These are phyloP conservation scores for Barnettozyma pratensis DNA, from an alignment of 805 yeast species.

Conservation along the genomic window DNA sequence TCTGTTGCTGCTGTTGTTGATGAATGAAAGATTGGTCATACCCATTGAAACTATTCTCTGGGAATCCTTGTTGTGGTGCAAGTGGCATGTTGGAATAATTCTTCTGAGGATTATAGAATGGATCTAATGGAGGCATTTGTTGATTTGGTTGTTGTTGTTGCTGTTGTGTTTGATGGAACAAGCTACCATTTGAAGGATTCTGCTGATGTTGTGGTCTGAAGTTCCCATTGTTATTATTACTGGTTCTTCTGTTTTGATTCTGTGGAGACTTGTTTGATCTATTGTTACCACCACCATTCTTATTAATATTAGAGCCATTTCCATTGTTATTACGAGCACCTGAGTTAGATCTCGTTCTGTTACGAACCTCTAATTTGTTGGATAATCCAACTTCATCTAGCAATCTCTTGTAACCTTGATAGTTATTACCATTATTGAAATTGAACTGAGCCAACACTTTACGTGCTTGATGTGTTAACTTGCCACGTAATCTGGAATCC, in stretches of 20 bases:
- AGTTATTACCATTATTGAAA: conserved; percentile 32
- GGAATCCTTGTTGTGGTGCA: conserved; percentile 5
- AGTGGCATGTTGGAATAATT: neutral
- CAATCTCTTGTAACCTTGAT: conserved; percentile 75
- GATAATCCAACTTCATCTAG: conserved; percentile 86
- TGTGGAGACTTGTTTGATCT: conserved; percentile 20
- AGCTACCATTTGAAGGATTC: neutral
- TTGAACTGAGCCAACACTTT: conserved; percentile 55
- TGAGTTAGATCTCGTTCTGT: conserved; percentile 21
- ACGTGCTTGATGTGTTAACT: conserved; percentile 57
- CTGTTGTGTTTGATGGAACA: neutral
- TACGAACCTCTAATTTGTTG: conserved; percentile 15
- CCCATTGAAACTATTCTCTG: neutral
- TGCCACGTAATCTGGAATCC: conserved; percentile 50
- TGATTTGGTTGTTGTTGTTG: neutral
- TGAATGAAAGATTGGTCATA: conserved; percentile 5
- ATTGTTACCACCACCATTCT: neutral
- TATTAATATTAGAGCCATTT: neutral
- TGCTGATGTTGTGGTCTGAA: conserved; percentile 6
- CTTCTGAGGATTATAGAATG: neutral
- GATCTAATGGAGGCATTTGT: neutral
- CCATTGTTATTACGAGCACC: conserved; percentile 10
- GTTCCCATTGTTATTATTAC: neutral
- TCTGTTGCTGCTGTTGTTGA: conserved; percentile 1
- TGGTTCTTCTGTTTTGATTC: conserved; percentile 11